These are phyloP conservation scores for Agapanthus africanus DNA, from an alignment of 106 monocot genomes.

Conservation along the genomic window DNA sequence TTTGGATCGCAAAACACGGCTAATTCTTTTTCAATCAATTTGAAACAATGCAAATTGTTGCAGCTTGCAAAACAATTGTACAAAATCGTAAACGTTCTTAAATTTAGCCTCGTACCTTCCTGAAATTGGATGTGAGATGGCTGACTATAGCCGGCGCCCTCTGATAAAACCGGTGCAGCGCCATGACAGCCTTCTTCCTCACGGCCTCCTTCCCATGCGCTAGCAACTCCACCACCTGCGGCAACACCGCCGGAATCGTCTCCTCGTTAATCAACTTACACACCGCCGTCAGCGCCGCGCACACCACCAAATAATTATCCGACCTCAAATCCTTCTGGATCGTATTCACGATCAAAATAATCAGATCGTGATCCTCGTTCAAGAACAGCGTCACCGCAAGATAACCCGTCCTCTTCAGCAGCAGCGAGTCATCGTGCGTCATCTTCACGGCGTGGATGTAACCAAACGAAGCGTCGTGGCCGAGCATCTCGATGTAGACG, in stretches of 20 bases:
- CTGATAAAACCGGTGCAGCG: constrained; percentile 90
- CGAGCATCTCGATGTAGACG: constrained; percentile 97
- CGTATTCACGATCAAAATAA: constrained; percentile 93
- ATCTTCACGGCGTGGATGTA: constrained; percentile 99
- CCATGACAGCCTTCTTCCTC: constrained; percentile 95
- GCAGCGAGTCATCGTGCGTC: constrained; percentile 82
- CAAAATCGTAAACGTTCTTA: too few relatives aligned
- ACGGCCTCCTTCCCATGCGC: constrained; percentile 86
- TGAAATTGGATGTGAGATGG: constrained; percentile 75
- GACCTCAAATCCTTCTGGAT: constrained; percentile 96
- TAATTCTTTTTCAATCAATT: too few relatives aligned
- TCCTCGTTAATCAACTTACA: constrained; percentile 95
- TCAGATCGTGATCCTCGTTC: constrained; percentile 85
- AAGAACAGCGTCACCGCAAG: constrained; percentile 93
- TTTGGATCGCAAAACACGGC: too few relatives aligned
- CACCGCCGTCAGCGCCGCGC: constrained; percentile 70
- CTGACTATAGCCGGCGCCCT: constrained; percentile 48
- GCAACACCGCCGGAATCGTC: constrained; percentile 91
- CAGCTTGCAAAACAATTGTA: too few relatives aligned
- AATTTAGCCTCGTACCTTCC: too few relatives aligned
- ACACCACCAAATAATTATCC: constrained; percentile 84
- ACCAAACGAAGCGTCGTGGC: constrained; percentile 96
- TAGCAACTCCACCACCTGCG: constrained; percentile 90
- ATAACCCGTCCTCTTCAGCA: constrained; percentile 86
- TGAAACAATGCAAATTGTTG: too few relatives aligned